Evolutionary conservation across 148 eudicot species (phyloP).

Genomic region (Spergularia bocconei): DNA sequence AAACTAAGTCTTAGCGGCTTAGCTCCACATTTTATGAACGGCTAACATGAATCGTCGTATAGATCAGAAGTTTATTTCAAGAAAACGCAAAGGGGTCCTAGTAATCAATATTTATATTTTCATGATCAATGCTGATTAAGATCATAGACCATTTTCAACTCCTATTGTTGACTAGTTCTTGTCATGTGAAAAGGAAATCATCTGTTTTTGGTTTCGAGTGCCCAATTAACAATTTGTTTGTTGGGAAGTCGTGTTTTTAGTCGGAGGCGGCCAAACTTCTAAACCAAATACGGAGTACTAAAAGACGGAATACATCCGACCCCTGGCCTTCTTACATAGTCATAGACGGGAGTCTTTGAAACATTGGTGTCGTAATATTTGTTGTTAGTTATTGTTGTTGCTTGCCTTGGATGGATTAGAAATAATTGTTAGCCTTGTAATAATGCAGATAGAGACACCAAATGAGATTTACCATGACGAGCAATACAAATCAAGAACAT

Average conservation of each 20-base stretch:
- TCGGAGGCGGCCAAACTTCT: not conserved
- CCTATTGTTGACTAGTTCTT: not conserved
- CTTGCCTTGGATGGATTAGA: no score
- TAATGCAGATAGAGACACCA: slow-evolving; percentile 58
- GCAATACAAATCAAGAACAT: slow-evolving; percentile 48
- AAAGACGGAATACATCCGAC: no score
- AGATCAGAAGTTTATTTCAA: no score
- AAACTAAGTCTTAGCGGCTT: no score
- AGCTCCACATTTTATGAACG: no score
- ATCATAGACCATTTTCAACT: slow-evolving; percentile 15
- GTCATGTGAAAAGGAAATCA: slow-evolving; percentile 20
- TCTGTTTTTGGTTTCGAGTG: slow-evolving; percentile 13
- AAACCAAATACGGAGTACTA: not conserved
- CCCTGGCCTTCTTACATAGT: not conserved
- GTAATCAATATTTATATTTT: no score
- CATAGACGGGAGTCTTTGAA: not conserved
- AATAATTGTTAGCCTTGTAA: not conserved
- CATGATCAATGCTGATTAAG: no score
- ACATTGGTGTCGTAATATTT: no score
- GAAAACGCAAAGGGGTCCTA: slow-evolving; percentile 11
- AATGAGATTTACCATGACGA: slow-evolving; percentile 68
- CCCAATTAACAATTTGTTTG: slow-evolving; percentile 13
- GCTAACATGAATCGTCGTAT: no score
- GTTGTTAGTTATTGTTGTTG: not conserved
- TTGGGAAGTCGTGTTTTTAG: slow-evolving; percentile 3